phyloP scores from a whole-genome alignment of 768 basidiomycete genomes.

The Glaciozyma antarctica region DNA sequence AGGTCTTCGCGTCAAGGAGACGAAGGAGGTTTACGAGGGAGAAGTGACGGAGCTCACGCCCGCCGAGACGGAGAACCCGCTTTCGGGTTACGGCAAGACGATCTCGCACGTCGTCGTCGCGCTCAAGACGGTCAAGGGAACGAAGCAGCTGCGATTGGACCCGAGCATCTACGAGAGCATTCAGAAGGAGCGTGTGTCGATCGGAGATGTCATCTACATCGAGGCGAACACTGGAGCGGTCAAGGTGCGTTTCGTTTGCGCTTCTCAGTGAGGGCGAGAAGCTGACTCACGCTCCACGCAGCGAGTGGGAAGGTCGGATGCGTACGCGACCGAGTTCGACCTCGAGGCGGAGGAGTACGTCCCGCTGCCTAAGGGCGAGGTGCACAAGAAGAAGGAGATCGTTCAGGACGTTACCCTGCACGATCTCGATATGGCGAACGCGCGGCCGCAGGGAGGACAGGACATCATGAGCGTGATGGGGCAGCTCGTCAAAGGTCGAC shows the following conservation, averaged over 20 bases:
- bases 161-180: constrained; percentile 95
- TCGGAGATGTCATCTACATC: constrained; percentile 94
- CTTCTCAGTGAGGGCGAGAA: background rate
- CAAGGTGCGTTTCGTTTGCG: constrained; percentile 51
- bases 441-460: constrained; percentile 82
- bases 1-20: constrained; percentile 97
- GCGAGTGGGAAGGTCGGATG: constrained; percentile 93
- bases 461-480: constrained; percentile 98
- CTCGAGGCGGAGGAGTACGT: constrained; percentile 98
- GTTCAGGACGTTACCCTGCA: constrained; percentile 92
- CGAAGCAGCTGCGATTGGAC: constrained; percentile 87
- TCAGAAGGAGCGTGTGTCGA: constrained; percentile 89
- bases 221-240: constrained; percentile 90
- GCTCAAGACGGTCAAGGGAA: constrained; percentile 85
- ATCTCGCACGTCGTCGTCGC: constrained; percentile 96
- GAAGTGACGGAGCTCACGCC: constrained; percentile 97
- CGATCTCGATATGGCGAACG: constrained; percentile 92
- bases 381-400: constrained; percentile 89
- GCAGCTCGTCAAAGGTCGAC: constrained; percentile 73
- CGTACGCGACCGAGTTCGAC: constrained; percentile 94
- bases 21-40: constrained; percentile 96
- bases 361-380: constrained; percentile 89
- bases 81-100: constrained; percentile 96
- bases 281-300: constrained; percentile 37
- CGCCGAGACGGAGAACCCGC: constrained; percentile 89